A percentile compares a stretch with the other conserved stretches of the same genome.
These are phyloP conservation scores for Hura crepitans DNA, from an alignment of 441 rosid species.

Conservation along the genomic window DNA sequence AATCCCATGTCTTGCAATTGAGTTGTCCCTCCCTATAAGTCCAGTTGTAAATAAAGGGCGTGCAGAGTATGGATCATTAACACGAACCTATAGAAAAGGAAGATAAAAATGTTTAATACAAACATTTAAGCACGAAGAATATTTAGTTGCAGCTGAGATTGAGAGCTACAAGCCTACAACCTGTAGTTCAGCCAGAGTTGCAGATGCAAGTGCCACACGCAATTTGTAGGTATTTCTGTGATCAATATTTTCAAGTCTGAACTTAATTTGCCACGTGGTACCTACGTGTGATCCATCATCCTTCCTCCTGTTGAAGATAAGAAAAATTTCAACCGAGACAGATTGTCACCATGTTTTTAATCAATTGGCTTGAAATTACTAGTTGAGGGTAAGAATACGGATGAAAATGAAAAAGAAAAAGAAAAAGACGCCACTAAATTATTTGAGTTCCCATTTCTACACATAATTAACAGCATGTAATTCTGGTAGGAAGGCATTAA, in stretches of 20 bases:
- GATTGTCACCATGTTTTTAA: not conserved
- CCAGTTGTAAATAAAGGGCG: conserved; percentile 54
- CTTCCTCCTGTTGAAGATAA: conserved; percentile 41
- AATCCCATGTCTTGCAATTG: conserved; percentile 84
- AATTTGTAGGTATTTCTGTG: conserved; percentile 48
- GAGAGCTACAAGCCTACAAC: conserved; percentile 27
- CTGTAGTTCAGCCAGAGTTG: conserved; percentile 84
- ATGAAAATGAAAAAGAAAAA: not conserved
- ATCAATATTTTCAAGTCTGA: conserved; percentile 48
- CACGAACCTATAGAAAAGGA: conserved; percentile 14
- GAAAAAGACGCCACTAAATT: not conserved
- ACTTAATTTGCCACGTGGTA: conserved; percentile 83
- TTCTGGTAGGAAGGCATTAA: not conserved
- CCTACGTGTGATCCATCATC: conserved; percentile 42
- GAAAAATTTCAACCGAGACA: not conserved
- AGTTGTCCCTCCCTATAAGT: conserved; percentile 67
- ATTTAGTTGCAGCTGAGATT: not conserved
- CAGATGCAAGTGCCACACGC: conserved; percentile 79
- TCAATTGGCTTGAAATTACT: not conserved
- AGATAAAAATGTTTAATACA: not conserved
- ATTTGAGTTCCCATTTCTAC: not conserved
- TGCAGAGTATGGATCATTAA: conserved; percentile 26
- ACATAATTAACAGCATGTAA: not conserved
- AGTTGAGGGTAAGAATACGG: not conserved
- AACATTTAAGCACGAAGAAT: not conserved